Evolutionary conservation across 441 rosid genomes (phyloP).

Genomic region (Geranium incanum): DNA sequence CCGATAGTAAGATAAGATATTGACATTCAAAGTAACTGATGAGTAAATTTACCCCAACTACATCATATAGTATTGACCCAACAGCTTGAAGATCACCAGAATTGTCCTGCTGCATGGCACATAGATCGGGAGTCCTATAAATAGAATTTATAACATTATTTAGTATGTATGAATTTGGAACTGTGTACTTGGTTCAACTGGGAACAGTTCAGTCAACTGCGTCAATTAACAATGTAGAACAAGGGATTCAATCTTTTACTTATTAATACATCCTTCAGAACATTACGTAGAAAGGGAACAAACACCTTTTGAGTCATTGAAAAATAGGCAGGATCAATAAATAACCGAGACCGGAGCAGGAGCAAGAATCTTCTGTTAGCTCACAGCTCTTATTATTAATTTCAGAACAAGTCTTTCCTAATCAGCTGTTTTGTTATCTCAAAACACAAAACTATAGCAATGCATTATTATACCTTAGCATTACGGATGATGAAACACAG

Average conservation of each 20-base stretch:
- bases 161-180: background rate
- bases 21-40: background rate
- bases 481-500: background rate
- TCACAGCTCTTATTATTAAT: background rate
- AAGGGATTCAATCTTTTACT: background rate
- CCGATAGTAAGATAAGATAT: too few relatives aligned
- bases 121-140: constrained; percentile 56
- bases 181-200: background rate
- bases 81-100: constrained; percentile 57
- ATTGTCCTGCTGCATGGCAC: constrained; percentile 61
- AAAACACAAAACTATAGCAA: background rate
- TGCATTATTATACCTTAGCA: background rate
- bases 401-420: background rate
- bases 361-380: background rate
- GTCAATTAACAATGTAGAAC: background rate
- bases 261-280: background rate
- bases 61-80: constrained; percentile 49
- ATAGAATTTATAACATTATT: constrained; percentile 14
- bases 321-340: too few relatives aligned
- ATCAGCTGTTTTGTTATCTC: background rate
- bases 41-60: constrained; percentile 37
- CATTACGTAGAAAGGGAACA: background rate
- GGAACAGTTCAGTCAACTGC: background rate
- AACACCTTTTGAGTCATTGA: too few relatives aligned
- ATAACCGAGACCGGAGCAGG: too few relatives aligned